phyloP scores from a whole-genome alignment of 2,329 filamentous ascomycete genomes.

The Epichloe bromicola region DNA sequence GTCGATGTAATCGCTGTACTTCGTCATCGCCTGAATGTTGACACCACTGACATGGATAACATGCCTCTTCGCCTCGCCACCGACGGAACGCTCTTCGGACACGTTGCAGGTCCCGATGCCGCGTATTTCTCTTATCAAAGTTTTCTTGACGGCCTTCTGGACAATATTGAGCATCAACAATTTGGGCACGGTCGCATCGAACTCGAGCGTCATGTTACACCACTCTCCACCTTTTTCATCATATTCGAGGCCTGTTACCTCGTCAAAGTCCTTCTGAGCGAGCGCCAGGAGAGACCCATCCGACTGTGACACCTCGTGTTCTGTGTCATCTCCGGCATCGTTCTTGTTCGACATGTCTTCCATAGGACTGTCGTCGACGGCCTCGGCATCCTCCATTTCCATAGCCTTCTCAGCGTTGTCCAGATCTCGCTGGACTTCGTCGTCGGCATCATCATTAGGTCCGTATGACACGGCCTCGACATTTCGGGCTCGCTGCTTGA shows the following conservation, averaged over 20 bases:
- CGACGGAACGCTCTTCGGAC: conserved; percentile 39
- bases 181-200: conserved; percentile 70
- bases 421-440: conserved; percentile 54
- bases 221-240: conserved; percentile 60
- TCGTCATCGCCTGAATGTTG: conserved; percentile 84
- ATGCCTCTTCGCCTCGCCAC: conserved; percentile 21
- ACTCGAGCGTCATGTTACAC: conserved; percentile 75
- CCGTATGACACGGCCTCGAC: conserved; percentile 79
- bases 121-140: conserved; percentile 76
- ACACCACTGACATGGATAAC: conserved; percentile 71
- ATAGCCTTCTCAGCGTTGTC: conserved; percentile 46
- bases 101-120: conserved; percentile 62
- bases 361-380: conserved; percentile 38
- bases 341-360: conserved; percentile 22
- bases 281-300: conserved; percentile 45
- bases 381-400: conserved; percentile 27
- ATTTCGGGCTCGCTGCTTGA: conserved; percentile 64
- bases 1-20: conserved; percentile 74
- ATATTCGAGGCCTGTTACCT: conserved; percentile 68
- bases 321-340: conserved; percentile 22
- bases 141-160: conserved; percentile 62
- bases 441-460: conserved; percentile 84
- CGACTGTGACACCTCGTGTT: conserved; percentile 22
- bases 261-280: conserved; percentile 48
- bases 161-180: conserved; percentile 86